phyloP scores from a whole-genome alignment of 2,329 filamentous ascomycete species.

The Sporothrix pallida region DNA sequence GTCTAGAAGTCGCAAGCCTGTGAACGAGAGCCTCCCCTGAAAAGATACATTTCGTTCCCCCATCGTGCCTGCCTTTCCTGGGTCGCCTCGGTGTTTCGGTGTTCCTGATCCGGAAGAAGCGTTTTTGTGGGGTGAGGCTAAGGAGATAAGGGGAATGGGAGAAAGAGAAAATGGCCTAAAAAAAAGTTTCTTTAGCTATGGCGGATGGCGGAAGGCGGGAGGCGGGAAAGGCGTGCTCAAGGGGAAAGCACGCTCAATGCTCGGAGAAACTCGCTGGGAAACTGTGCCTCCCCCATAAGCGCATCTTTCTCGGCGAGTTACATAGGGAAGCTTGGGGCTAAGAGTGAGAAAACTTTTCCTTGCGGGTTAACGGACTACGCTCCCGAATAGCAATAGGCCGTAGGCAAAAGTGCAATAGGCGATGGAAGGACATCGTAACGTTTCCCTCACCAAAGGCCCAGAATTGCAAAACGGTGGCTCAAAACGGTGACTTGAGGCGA shows the following conservation, averaged over 20 bases:
- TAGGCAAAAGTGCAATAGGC: background rate
- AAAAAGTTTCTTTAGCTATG: slow-evolving; percentile 1
- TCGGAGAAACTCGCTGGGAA: slow-evolving; percentile 16
- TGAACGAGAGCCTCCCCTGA: background rate
- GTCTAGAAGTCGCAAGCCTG: background rate
- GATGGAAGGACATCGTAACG: background rate
- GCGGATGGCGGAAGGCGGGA: slow-evolving; percentile 15
- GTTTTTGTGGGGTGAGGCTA: slow-evolving; percentile 29
- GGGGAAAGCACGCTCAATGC: background rate
- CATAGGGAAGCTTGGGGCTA: background rate
- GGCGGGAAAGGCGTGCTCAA: slow-evolving; percentile 26
- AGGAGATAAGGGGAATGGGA: slow-evolving; percentile 25
- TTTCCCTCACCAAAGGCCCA: background rate
- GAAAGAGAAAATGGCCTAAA: background rate
- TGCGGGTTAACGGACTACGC: slow-evolving; percentile 30
- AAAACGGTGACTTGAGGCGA: slow-evolving; percentile 25
- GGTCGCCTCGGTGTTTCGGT: slow-evolving; percentile 22
- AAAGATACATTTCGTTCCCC: background rate
- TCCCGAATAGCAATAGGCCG: slow-evolving; percentile 16
- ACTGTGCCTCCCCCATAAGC: slow-evolving; percentile 15
- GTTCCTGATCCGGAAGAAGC: slow-evolving; percentile 7
- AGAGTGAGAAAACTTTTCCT: background rate
- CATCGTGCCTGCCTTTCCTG: background rate
- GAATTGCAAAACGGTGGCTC: background rate
- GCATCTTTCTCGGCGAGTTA: slow-evolving; percentile 23